Conservation (phyloP, 2,329 filamentous ascomycete genomes). For the Diaporthe sp. region DNA sequence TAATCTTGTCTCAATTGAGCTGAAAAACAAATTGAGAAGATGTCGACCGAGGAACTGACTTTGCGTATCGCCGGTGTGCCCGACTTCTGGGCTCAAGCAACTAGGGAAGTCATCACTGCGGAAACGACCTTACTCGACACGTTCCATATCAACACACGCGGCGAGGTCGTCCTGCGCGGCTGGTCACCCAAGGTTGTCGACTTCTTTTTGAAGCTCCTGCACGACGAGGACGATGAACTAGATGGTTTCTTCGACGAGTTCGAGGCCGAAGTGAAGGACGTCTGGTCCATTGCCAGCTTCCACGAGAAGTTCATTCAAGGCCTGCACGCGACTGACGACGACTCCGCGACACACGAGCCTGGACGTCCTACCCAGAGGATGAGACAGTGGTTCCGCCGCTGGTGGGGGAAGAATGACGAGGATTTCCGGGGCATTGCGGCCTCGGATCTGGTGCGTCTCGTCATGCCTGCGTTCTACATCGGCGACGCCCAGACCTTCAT, state of each 20-base stretch:
- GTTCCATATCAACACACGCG: neutral
- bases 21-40: neutral
- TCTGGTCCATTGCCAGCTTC: constrained; percentile 22
- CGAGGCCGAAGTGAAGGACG: neutral
- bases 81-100: neutral
- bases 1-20: neutral
- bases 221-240: neutral
- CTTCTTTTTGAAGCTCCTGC: neutral
- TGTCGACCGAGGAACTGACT: neutral
- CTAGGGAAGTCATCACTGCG: neutral
- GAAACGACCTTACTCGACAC: constrained; percentile 8
- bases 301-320: neutral
- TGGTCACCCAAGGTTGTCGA: neutral
- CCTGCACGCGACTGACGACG: neutral
- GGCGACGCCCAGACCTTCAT: constrained; percentile 4
- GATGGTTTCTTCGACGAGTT: neutral
- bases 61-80: neutral
- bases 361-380: neutral
- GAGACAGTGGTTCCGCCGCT: constrained; percentile 20
- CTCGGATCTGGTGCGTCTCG: too few species aligned
- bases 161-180: neutral
- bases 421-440: neutral
- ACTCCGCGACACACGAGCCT: neutral
- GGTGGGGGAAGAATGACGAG: neutral
- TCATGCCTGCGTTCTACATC: constrained; percentile 24